Conservation (phyloP, 345 rosid genomes). For the Passiflora organensis region DNA sequence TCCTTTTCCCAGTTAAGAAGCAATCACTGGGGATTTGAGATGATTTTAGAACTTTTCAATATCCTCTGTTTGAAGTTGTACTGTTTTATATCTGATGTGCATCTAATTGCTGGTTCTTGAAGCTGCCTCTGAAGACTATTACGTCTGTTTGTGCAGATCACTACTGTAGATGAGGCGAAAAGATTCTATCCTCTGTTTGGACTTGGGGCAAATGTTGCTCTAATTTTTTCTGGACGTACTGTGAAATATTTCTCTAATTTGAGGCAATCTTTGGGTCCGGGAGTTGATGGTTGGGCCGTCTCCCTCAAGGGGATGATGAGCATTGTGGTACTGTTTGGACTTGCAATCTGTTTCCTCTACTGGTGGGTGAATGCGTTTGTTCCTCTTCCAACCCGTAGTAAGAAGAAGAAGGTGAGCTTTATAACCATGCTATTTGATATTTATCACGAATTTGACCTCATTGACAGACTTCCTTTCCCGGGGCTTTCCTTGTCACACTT, state of each 20-base stretch:
- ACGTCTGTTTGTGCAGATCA: constrained; percentile 52
- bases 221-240: constrained; percentile 88
- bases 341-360: constrained; percentile 71
- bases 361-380: constrained; percentile 90
- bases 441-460: not conserved
- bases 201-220: constrained; percentile 91
- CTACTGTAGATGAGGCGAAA: constrained; percentile 94
- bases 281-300: constrained; percentile 98
- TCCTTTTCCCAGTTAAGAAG: not conserved
- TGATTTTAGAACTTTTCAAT: not conserved
- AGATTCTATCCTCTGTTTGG: constrained; percentile 92
- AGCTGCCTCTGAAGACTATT: constrained; percentile 10
- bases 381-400: constrained; percentile 82
- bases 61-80: no score
- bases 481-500: no score
- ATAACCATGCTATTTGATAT: not conserved
- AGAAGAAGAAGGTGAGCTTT: constrained; percentile 84
- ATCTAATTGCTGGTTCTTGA: constrained; percentile 1
- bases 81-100: not conserved
- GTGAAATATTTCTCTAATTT: constrained; percentile 90
- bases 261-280: constrained; percentile 86
- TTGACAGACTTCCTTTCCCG: not conserved
- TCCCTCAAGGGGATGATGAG: constrained; percentile 96
- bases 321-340: constrained; percentile 85
- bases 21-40: not conserved